Evolutionary conservation across 768 basidiomycete species (phyloP).

Genomic region (Lactarius vividus): DNA sequence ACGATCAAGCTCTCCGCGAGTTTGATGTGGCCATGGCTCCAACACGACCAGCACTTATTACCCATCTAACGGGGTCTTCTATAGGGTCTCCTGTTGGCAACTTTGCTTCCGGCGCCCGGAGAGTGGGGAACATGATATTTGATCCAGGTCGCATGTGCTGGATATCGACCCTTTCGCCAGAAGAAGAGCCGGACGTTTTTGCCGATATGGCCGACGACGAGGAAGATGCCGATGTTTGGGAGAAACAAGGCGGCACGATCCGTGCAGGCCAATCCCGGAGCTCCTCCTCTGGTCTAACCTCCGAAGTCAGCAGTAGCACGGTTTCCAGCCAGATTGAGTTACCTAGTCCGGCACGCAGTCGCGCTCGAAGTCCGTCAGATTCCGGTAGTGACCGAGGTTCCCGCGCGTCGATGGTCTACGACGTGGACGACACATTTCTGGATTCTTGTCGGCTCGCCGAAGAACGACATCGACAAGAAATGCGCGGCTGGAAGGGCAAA

Average conservation of each 20-base stretch:
- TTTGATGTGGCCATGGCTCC: constrained; percentile 84
- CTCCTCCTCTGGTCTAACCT: constrained; percentile 22
- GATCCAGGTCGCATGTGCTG: constrained; percentile 94
- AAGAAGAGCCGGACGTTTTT: constrained; percentile 95
- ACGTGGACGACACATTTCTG: constrained; percentile 73
- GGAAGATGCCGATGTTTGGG: constrained; percentile 70
- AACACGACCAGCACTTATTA: constrained; percentile 91
- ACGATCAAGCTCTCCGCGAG: constrained; percentile 86
- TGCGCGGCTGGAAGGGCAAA: constrained; percentile 68
- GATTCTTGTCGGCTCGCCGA: constrained; percentile 74
- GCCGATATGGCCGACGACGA: constrained; percentile 91
- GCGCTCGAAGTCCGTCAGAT: constrained; percentile 67
- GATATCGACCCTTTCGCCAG: constrained; percentile 81
- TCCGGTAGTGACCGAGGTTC: constrained; percentile 79
- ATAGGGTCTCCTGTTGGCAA: constrained; percentile 75
- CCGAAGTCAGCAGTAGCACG: constrained; percentile 33
- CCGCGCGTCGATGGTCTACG: constrained; percentile 72
- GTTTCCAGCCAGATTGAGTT: constrained; percentile 39
- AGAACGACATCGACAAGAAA: constrained; percentile 77
- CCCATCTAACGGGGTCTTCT: constrained; percentile 87
- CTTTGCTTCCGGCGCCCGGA: constrained; percentile 73
- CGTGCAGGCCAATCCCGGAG: constrained; percentile 49
- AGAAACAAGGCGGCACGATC: constrained; percentile 76
- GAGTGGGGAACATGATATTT: constrained; percentile 98
- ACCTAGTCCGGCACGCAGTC: constrained; percentile 59